A percentile compares a stretch with the other conserved stretches of the same genome.
phyloP scores from a whole-genome alignment of 75 land plant species.

The Selaginella moellendorffii region DNA sequence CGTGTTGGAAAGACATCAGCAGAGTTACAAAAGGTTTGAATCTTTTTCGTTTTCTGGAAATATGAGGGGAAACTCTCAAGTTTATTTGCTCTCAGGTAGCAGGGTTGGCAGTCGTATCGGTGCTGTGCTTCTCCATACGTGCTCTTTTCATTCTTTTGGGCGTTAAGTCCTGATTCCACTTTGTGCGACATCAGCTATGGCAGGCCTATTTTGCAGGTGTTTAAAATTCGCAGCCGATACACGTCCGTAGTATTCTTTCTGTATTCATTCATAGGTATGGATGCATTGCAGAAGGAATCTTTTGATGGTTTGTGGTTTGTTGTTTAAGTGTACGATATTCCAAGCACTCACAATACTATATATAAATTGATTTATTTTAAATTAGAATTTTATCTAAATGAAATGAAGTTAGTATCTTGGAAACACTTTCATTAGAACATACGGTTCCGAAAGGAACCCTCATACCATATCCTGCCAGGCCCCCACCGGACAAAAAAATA shows the following conservation, averaged over 20 bases:
- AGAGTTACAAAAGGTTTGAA: neutral
- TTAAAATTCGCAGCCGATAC: constrained; percentile 13
- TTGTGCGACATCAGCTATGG: constrained; percentile 26
- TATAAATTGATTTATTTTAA: constrained; percentile 30
- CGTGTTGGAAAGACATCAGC: neutral
- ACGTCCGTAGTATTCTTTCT: constrained; percentile 23
- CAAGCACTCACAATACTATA: constrained; percentile 49
- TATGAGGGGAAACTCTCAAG: constrained; percentile 7
- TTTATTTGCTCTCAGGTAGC: constrained; percentile 34
- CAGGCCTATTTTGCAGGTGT: constrained; percentile 1
- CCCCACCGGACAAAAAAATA: constrained; percentile 42
- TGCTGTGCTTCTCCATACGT: constrained; percentile 49
- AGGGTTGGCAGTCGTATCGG: constrained; percentile 48
- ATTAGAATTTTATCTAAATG: too few relatives aligned
- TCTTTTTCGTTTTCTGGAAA: neutral
- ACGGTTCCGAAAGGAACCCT: neutral
- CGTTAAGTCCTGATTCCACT: constrained; percentile 12
- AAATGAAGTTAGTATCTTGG: too few relatives aligned
- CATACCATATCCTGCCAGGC: constrained; percentile 64
- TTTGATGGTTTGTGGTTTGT: neutral
- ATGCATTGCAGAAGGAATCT: too few relatives aligned
- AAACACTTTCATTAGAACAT: too few relatives aligned
- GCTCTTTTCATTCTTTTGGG: constrained; percentile 37
- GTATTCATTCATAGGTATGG: constrained; percentile 45
- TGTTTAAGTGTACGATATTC: constrained; percentile 29